These are phyloP conservation scores for Fusarium sp. DNA, from an alignment of 2,329 filamentous ascomycete genomes.

Conservation along the genomic window DNA sequence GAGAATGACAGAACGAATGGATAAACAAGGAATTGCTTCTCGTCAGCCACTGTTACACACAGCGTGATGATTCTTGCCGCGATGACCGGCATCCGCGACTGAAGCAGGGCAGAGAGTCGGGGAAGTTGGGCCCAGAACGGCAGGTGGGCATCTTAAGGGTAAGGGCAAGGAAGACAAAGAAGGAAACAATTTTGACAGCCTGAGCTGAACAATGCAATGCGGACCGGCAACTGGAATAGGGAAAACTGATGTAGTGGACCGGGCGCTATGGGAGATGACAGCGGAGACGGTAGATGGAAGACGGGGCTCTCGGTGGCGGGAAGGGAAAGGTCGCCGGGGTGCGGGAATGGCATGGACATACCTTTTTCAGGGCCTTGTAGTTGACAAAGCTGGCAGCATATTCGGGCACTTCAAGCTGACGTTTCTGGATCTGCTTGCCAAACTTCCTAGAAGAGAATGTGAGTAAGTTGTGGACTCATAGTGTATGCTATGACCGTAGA, in stretches of 20 bases:
- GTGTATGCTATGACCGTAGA: constrained; percentile 2
- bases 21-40: constrained; percentile 37
- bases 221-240: constrained; percentile 14
- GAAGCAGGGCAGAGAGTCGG: constrained; percentile 23
- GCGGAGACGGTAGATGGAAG: constrained; percentile 38
- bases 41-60: constrained; percentile 35
- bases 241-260: constrained; percentile 33
- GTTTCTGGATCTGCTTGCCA: constrained; percentile 99
- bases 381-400: constrained; percentile 99
- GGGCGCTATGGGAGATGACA: constrained; percentile 40
- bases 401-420: constrained; percentile 98
- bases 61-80: constrained; percentile 14
- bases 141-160: constrained; percentile 9
- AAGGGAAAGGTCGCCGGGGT: constrained; percentile 36
- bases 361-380: constrained; percentile 99
- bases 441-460: constrained; percentile 81
- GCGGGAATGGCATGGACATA: constrained; percentile 55
- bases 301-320: constrained; percentile 37
- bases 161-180: constrained; percentile 17
- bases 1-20: constrained; percentile 34
- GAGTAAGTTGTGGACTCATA: constrained; percentile 23
- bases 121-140: constrained; percentile 7
- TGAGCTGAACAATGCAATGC: constrained; percentile 18
- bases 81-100: constrained; percentile 30
- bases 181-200: constrained; percentile 10